Percentiles rank a stretch among this genome's conserved stretches.
Evolutionary conservation across 208 protist species (phyloP).

Genomic region (Leishmania braziliensis): DNA sequence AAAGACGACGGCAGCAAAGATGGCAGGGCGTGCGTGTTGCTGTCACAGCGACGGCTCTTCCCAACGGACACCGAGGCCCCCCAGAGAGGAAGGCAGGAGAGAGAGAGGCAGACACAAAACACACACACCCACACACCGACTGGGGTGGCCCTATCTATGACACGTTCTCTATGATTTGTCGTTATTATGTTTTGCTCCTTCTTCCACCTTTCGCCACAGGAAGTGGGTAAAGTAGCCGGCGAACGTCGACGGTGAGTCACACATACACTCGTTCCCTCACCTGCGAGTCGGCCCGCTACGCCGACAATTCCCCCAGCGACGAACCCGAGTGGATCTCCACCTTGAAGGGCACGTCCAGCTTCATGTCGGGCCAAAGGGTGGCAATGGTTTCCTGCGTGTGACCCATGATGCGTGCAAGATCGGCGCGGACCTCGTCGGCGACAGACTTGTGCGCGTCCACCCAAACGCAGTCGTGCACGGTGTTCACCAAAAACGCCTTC

Average conservation of each 20-base stretch:
- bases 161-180: no score
- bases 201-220: background rate
- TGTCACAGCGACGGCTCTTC: background rate
- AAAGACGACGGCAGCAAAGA: background rate
- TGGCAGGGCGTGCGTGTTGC: background rate
- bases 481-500: constrained; percentile 91
- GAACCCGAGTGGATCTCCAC: constrained; percentile 76
- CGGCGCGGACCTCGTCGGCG: constrained; percentile 71
- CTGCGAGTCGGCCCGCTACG: background rate
- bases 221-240: background rate
- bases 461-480: constrained; percentile 93
- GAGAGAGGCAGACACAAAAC: no score
- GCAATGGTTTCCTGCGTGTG: constrained; percentile 75
- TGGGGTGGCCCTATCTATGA: no score
- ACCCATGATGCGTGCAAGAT: constrained; percentile 72
- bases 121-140: no score
- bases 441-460: constrained; percentile 86
- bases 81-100: background rate
- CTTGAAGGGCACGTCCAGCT: constrained; percentile 86
- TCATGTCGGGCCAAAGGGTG: constrained; percentile 83
- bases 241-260: background rate
- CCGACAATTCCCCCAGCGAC: constrained; percentile 70
- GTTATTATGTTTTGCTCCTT: no score
- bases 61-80: background rate
- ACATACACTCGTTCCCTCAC: background rate